Evolutionary conservation across 192 early-diverging fungal genomes (phyloP), one percentile per base, ranked within the genome.

Genomic region (Diversispora eburnea): DNA sequence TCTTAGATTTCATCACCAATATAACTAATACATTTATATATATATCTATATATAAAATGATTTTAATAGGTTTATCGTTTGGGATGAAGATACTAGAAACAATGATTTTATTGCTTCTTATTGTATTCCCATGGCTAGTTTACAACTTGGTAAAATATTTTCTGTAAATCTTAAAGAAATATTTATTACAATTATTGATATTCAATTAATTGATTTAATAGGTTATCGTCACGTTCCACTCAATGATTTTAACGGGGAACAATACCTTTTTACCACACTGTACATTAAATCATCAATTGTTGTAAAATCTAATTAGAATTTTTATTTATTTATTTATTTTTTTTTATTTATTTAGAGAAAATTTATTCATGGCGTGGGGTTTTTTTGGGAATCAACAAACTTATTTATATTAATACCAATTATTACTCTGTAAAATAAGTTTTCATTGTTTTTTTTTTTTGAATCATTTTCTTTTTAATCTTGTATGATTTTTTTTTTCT

Each of bases 141-240:
- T 83, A 65, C 75, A 83, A 57, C 63, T 43, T 49, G 72, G 72
- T 73, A 64, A 64, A n/a, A 6, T 19, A 47, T 33, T 33, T 33
- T 33, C 2, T 39, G 0, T 20, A 19, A 25, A 25, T 60, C 10
- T 60, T 60, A 12, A 5, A 6, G 17, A 15, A 46, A 9, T 47
- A 46, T 47, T 48, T 2, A 12, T 47, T 3, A 12, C 4, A 9
- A 62, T n/a, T 3, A 20, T 5, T 4, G 42, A 8, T 58, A 15
- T 43, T 15, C 15, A 45, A 33, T 19, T 20, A 49, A 51, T 6
- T 72, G 41, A 33, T 19, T 10, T 39, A 25, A 54, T 76, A 81
- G 90, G 90, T 1, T 91, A 91, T 59, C 86, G 90, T 3, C 89
- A 91, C 68, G 82, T 90, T 19, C 89, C 85, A 20, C 73, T 91